Evolutionary conservation across 805 yeast species (phyloP).

Genomic region (Starmerella tilneyi): DNA sequence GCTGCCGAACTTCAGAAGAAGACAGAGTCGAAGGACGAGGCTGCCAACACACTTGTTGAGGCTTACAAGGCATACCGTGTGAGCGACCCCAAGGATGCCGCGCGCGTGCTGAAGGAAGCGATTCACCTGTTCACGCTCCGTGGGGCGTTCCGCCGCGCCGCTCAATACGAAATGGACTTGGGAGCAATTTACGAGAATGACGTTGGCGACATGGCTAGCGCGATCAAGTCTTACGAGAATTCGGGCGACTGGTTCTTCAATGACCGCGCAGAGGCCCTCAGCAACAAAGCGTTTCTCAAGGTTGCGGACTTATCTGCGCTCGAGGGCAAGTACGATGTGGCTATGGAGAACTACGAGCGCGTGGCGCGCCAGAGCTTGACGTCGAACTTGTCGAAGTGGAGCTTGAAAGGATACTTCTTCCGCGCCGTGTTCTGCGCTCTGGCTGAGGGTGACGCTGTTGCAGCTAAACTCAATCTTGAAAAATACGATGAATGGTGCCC

Average conservation of each 20-base stretch:
- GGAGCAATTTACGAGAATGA: conserved; percentile 78
- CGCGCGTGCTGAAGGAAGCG: conserved; percentile 63
- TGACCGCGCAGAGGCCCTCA: conserved; percentile 84
- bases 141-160: conserved; percentile 95
- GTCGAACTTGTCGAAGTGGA: conserved; percentile 75
- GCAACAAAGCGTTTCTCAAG: conserved; percentile 78
- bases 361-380: conserved; percentile 67
- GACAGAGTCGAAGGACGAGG: conserved; percentile 76
- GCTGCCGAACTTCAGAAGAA: conserved; percentile 74
- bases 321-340: conserved; percentile 61
- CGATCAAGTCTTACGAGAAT: conserved; percentile 69
- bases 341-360: conserved; percentile 65
- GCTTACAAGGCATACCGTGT: conserved; percentile 78
- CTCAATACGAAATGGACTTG: conserved; percentile 83
- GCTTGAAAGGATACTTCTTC: conserved; percentile 80
- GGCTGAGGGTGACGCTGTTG: conserved; percentile 75
- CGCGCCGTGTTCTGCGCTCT: conserved; percentile 74
- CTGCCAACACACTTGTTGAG: conserved; percentile 79
- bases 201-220: conserved; percentile 53
- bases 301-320: conserved; percentile 82
- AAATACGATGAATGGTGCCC: conserved; percentile 63
- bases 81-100: conserved; percentile 65
- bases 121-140: conserved; percentile 72
- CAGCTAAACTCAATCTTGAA: conserved; percentile 63
- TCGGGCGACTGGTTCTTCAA: conserved; percentile 95